These are phyloP conservation scores for Thalassiosira livingstoniorum DNA, from an alignment of 352 stramenopile genomes.

Conservation along the genomic window DNA sequence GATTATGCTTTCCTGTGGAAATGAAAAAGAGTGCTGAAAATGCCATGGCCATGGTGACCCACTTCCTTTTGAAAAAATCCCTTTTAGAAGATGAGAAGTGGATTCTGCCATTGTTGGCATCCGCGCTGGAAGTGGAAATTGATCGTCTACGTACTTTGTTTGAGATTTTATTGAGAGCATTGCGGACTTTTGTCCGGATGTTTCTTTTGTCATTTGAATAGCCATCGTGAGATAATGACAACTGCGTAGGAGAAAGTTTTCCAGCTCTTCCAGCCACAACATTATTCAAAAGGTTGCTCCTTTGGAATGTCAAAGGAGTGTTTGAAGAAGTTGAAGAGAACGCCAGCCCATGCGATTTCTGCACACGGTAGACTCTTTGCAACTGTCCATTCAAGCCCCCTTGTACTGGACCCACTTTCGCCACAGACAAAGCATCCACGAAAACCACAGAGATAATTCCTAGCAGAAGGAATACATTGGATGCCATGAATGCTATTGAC, in stretches of 20 bases:
- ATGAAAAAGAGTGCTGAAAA: slow-evolving; percentile 58
- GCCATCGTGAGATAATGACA: background rate
- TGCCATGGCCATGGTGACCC: slow-evolving; percentile 36
- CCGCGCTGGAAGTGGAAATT: too few relatives aligned
- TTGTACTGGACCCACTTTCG: too few relatives aligned
- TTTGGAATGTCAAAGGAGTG: slow-evolving; percentile 1
- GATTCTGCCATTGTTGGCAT: too few relatives aligned
- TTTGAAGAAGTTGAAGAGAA: too few relatives aligned
- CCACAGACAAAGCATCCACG: too few relatives aligned
- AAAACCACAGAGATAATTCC: too few relatives aligned
- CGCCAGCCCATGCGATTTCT: too few relatives aligned
- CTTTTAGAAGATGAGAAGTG: slow-evolving; percentile 32
- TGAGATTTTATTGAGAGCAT: slow-evolving; percentile 27
- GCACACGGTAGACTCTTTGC: too few relatives aligned
- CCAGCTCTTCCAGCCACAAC: background rate
- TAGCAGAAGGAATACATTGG: too few relatives aligned
- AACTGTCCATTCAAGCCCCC: too few relatives aligned
- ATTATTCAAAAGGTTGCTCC: background rate
- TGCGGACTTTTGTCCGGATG: slow-evolving; percentile 25
- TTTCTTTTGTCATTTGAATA: background rate
- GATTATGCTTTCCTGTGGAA: slow-evolving; percentile 14
- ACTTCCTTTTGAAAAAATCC: slow-evolving; percentile 37
- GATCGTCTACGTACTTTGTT: slow-evolving; percentile 17
- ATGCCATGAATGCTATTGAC: too few relatives aligned
- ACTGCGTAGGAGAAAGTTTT: background rate